Evolutionary conservation across 306 rosid genomes (phyloP).

Genomic region (Morella rubra): DNA sequence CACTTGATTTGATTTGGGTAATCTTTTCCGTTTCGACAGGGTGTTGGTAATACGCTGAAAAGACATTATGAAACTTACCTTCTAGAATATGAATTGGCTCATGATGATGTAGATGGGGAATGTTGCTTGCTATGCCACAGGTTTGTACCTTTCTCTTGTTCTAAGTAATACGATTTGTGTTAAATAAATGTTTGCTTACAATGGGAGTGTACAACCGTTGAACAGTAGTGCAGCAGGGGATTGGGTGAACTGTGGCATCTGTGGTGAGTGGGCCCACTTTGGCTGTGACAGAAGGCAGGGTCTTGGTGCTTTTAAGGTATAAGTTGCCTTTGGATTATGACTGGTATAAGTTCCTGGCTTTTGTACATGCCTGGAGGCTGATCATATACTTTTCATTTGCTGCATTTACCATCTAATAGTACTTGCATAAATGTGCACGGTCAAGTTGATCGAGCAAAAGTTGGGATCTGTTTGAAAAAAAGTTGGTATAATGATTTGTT

Average conservation of each 20-base stretch:
- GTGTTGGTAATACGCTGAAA: slow-evolving; percentile 99
- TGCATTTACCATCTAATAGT: not conserved
- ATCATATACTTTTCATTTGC: not conserved
- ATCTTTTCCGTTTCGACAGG: slow-evolving; percentile 49
- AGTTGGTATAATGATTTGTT: not conserved
- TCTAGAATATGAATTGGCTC: slow-evolving; percentile 93
- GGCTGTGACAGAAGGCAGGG: slow-evolving; percentile 99
- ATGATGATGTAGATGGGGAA: slow-evolving; percentile 98
- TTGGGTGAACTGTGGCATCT: slow-evolving; percentile 99
- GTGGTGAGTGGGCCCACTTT: slow-evolving; percentile 99
- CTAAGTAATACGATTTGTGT: not conserved
- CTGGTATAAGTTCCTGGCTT: not conserved
- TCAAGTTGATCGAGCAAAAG: not conserved
- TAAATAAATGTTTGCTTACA: slow-evolving; percentile 23
- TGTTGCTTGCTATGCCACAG: slow-evolving; percentile 99
- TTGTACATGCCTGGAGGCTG: slow-evolving; percentile 4
- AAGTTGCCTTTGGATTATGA: not conserved
- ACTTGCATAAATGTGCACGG: not conserved
- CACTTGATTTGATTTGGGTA: slow-evolving; percentile 7
- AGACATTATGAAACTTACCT: slow-evolving; percentile 98
- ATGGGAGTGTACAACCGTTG: slow-evolving; percentile 19
- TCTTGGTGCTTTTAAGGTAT: slow-evolving; percentile 98
- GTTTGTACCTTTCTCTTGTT: slow-evolving; percentile 40
- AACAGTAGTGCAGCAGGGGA: slow-evolving; percentile 99
- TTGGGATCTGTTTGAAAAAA: not conserved